Evolutionary conservation across 768 basidiomycete genomes (phyloP).

Genomic region (Candolleomyces aberdarensis): DNA sequence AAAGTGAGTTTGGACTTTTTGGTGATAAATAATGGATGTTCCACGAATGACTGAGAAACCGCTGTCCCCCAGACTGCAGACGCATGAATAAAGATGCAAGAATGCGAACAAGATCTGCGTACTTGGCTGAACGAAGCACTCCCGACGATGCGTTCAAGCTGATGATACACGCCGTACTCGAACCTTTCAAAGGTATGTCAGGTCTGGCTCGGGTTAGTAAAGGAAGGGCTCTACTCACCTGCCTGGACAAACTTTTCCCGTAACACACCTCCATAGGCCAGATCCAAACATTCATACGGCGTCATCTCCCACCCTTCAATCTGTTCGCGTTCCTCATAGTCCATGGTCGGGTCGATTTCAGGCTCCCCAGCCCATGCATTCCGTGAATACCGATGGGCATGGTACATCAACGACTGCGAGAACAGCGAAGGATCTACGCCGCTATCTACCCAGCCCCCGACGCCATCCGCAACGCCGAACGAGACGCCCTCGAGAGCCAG

Average conservation of each 20-base stretch:
- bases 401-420: slow-evolving; percentile 89
- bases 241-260: slow-evolving; percentile 66
- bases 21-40: slow-evolving; percentile 56
- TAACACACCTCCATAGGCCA: slow-evolving; percentile 70
- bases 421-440: slow-evolving; percentile 88
- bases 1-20: slow-evolving; percentile 48
- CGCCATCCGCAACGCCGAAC: slow-evolving; percentile 88
- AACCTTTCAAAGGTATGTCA: slow-evolving; percentile 43
- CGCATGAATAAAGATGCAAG: slow-evolving; percentile 4
- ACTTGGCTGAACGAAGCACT: slow-evolving; percentile 76
- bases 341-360: slow-evolving; percentile 74
- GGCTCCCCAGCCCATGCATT: slow-evolving; percentile 82
- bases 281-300: slow-evolving; percentile 66
- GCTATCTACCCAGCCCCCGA: slow-evolving; percentile 85
- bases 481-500: slow-evolving; percentile 57
- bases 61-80: slow-evolving; percentile 69
- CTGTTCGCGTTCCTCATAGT: slow-evolving; percentile 62
- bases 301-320: slow-evolving; percentile 78
- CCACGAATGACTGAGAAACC: slow-evolving; percentile 72
- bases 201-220: not conserved
- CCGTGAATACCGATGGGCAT: slow-evolving; percentile 69
- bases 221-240: slow-evolving; percentile 36
- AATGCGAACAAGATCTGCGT: slow-evolving; percentile 21
- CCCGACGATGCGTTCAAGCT: slow-evolving; percentile 76
- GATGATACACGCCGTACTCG: slow-evolving; percentile 79